Evolutionary conservation across 2,329 filamentous ascomycete species (phyloP).

Genomic region (Diaporthe vaccinii): DNA sequence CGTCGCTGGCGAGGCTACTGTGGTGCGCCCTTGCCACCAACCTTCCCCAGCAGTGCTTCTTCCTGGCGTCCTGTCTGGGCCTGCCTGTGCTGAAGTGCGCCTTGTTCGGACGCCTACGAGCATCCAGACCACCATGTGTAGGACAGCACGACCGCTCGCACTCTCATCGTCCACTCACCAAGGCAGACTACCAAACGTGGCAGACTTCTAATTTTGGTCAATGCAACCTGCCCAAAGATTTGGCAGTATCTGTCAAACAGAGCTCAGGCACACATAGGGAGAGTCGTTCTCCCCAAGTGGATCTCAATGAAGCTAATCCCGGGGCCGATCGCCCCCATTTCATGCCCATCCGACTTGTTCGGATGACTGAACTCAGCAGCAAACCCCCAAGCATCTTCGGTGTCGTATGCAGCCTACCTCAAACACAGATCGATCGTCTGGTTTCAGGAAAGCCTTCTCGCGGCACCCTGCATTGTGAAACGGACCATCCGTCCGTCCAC

Average conservation of each 20-base stretch:
- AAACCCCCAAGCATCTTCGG: neutral
- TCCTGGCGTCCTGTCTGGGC: neutral
- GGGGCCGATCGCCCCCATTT: constrained; percentile 12
- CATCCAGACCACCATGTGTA: neutral
- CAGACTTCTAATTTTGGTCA: neutral
- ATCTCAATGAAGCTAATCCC: constrained; percentile 4
- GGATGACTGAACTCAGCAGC: constrained; percentile 9
- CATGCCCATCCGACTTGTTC: constrained; percentile 10
- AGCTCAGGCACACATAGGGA: neutral
- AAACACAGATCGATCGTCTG: constrained; percentile 16
- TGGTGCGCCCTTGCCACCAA: neutral
- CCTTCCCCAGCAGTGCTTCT: neutral
- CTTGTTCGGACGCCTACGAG: neutral
- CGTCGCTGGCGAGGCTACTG: neutral
- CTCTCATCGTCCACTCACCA: neutral
- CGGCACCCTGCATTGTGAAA: constrained; percentile 32
- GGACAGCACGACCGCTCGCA: neutral
- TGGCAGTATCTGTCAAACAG: neutral
- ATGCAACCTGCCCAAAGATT: neutral
- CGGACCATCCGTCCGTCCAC: neutral
- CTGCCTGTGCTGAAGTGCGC: neutral
- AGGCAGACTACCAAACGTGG: neutral
- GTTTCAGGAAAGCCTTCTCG: constrained; percentile 20
- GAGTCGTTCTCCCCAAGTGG: neutral
- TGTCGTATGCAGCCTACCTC: neutral